Evolutionary conservation across 2,329 filamentous ascomycete species (phyloP).

Genomic region (Talaromyces islandicus): DNA sequence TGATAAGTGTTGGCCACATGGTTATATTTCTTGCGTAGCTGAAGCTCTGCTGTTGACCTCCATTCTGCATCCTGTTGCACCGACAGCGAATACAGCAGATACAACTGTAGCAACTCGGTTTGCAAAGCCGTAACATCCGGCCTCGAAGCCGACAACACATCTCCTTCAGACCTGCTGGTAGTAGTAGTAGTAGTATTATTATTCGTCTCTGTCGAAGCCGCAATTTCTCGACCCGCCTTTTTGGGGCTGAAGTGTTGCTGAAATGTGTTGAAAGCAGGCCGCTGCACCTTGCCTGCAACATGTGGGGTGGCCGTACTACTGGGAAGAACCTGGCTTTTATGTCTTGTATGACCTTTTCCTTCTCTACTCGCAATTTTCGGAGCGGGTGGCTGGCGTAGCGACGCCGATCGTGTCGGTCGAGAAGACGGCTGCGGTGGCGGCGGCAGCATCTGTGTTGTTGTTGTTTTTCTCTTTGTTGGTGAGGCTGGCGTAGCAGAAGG

Average conservation of each 20-base stretch:
- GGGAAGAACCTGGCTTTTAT: conserved; percentile 29
- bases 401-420: conserved; percentile 30
- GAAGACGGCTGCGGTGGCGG: conserved; percentile 12
- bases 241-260: conserved; percentile 36
- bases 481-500: conserved; percentile 8
- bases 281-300: conserved; percentile 12
- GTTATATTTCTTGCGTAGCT: conserved; percentile 29
- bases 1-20: conserved; percentile 30
- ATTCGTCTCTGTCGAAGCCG: conserved; percentile 11
- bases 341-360: conserved; percentile 24
- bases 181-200: background rate
- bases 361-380: conserved; percentile 14
- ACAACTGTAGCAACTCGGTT: conserved; percentile 40
- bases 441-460: conserved; percentile 26
- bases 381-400: conserved; percentile 28
- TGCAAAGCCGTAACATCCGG: conserved; percentile 32
- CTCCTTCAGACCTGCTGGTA: background rate
- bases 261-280: conserved; percentile 28
- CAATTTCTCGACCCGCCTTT: conserved; percentile 23
- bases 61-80: conserved; percentile 24
- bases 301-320: conserved; percentile 6
- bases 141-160: conserved; percentile 22
- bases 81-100: conserved; percentile 30
- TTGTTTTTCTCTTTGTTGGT: conserved; percentile 16
- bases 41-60: conserved; percentile 23